Evolutionary conservation across 352 stramenopile species (phyloP).

Genomic region (Phytopythium chamaehyphon): DNA sequence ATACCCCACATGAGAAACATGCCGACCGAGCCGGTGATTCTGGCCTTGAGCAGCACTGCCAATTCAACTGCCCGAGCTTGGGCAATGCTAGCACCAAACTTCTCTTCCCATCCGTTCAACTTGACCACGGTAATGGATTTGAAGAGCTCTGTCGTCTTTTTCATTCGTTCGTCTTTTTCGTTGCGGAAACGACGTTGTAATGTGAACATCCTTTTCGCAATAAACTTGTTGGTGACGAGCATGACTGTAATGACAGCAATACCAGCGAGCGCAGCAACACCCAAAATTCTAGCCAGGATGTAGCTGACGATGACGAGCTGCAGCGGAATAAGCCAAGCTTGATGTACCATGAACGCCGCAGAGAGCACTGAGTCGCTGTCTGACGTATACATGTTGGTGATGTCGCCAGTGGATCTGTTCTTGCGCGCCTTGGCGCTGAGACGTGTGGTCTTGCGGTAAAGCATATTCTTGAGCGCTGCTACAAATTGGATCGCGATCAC

Average conservation of each 20-base stretch:
- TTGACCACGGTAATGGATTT: conserved; percentile 90
- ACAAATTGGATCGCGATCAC: conserved; percentile 54
- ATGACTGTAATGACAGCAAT: conserved; percentile 34
- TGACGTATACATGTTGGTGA: conserved; percentile 61
- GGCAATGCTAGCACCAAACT: conserved; percentile 65
- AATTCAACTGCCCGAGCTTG: conserved; percentile 27
- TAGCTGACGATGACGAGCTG: conserved; percentile 39
- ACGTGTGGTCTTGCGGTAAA: conserved; percentile 51
- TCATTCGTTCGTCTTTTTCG: conserved; percentile 53
- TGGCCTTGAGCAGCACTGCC: conserved; percentile 20
- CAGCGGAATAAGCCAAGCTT: conserved; percentile 57
- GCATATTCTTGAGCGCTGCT: conserved; percentile 37
- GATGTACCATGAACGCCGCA: conserved; percentile 44
- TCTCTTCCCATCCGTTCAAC: conserved; percentile 90
- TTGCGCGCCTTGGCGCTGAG: conserved; percentile 35
- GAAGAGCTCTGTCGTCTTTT: conserved; percentile 53
- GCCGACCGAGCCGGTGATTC: conserved; percentile 23
- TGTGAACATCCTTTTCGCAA: conserved; percentile 28
- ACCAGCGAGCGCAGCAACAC: conserved; percentile 29
- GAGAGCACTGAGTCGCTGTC: conserved; percentile 43
- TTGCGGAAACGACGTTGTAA: conserved; percentile 18
- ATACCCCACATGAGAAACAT: conserved; percentile 41
- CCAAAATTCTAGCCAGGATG: conserved; percentile 43
- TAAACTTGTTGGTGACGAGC: conserved; percentile 28
- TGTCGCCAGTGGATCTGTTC: conserved; percentile 45